Conservation (phyloP, 352 stramenopile species). For the Plasmopara viticola region DNA sequence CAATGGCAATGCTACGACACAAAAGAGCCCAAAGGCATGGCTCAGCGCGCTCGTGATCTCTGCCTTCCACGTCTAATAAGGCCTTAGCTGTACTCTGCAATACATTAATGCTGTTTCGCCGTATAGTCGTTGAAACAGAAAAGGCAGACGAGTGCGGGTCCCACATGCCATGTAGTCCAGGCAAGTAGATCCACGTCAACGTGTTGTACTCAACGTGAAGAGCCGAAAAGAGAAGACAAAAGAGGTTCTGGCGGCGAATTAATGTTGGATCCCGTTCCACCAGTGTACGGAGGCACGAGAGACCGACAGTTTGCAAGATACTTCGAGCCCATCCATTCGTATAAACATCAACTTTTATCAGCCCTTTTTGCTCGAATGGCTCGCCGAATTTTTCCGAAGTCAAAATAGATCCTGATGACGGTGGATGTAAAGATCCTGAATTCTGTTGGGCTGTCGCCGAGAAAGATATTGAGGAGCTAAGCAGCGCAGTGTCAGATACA, state of each 20-base stretch:
- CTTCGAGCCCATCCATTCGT: conserved; percentile 54
- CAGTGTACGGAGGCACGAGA: conserved; percentile 74
- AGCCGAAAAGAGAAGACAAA: conserved; percentile 70
- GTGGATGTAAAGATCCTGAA: conserved; percentile 11
- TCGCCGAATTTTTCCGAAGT: conserved; percentile 22
- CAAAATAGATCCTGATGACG: conserved; percentile 15
- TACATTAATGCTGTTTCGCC: conserved; percentile 30
- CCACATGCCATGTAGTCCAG: conserved; percentile 62
- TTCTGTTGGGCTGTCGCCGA: conserved; percentile 10
- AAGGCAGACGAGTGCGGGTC: conserved; percentile 46
- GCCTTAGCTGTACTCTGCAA: conserved; percentile 56
- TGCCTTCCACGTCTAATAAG: conserved; percentile 60
- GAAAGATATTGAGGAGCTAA: conserved; percentile 14
- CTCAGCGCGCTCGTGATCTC: conserved; percentile 36
- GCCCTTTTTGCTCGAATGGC: conserved; percentile 26
- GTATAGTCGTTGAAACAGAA: conserved; percentile 15
- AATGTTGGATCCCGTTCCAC: conserved; percentile 67
- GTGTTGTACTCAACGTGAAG: conserved; percentile 65
- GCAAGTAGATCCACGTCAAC: conserved; percentile 56
- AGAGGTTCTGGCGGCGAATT: conserved; percentile 52
- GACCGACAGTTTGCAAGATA: conserved; percentile 60
- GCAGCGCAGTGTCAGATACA: conserved; percentile 39
- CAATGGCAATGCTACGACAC: conserved; percentile 73
- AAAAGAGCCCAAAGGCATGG: conserved; percentile 70
- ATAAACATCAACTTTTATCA: conserved; percentile 32